phyloP scores from a whole-genome alignment of 148 eudicot genomes.

The Silene conica region DNA sequence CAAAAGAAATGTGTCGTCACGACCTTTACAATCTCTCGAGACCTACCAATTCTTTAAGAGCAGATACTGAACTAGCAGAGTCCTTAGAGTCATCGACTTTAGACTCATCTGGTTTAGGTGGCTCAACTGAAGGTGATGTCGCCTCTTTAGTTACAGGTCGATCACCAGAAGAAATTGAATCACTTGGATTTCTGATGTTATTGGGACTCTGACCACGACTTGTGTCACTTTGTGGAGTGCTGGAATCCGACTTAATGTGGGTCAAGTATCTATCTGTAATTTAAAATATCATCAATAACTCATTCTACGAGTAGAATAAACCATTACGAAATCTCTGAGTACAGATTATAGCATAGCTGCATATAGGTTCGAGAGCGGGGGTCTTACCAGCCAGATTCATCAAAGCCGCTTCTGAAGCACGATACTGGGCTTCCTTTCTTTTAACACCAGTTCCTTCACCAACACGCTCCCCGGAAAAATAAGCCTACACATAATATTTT shows the following conservation, averaged over 20 bases:
- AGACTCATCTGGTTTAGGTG: conserved; percentile 40
- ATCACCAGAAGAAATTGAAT: conserved; percentile 45
- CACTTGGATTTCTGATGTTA: conserved; percentile 42
- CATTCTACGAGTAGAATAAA: not conserved
- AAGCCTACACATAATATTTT: conserved; percentile 37
- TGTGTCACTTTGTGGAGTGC: conserved; percentile 47
- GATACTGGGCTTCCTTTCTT: conserved; percentile 85
- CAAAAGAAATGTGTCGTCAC: not conserved
- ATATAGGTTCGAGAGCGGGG: not conserved
- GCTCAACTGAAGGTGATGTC: conserved; percentile 37
- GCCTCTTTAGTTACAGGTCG: conserved; percentile 44
- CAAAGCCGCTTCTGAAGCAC: conserved; percentile 85
- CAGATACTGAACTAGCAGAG: conserved; percentile 48
- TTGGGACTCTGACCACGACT: conserved; percentile 42
- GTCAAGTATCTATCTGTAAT: conserved; percentile 69
- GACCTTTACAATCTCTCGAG: not conserved
- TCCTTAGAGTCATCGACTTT: conserved; percentile 48
- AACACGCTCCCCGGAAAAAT: conserved; percentile 81
- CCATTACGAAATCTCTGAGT: too few species aligned
- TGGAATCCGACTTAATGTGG: conserved; percentile 46
- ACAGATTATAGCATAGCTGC: too few species aligned
- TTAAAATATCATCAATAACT: conserved; percentile 21
- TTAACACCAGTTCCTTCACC: conserved; percentile 80
- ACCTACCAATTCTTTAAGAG: conserved; percentile 71
- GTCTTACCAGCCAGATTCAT: conserved; percentile 66